Conservation (phyloP, 2,329 filamentous ascomycete genomes). For the Beauveria rudraprayagi region DNA sequence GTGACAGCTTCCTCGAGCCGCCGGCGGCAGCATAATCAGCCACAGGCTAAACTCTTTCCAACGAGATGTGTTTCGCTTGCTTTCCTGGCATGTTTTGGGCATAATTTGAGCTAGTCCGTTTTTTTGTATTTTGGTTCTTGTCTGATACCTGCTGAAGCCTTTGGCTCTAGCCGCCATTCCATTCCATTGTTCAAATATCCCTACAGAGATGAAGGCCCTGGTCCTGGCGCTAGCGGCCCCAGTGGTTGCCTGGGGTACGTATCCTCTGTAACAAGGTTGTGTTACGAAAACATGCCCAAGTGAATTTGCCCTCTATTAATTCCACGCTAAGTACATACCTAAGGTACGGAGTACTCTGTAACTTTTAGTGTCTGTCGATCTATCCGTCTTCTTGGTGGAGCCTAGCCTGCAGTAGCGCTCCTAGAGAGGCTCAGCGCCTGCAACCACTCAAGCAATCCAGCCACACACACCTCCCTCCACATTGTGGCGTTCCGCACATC, state of each 20-base stretch:
- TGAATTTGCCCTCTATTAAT: no score
- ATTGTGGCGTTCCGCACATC: no score
- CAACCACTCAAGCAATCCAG: background rate
- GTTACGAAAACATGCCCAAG: no score
- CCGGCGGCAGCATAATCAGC: background rate
- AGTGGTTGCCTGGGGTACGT: conserved; percentile 7
- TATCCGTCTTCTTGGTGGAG: background rate
- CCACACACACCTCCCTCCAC: background rate
- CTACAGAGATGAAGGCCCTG: background rate
- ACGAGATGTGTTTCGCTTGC: background rate
- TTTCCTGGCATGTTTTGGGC: no score
- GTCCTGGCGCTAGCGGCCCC: background rate
- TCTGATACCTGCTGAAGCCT: background rate
- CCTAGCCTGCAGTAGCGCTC: background rate
- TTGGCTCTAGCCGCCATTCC: background rate
- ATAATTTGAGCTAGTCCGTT: background rate
- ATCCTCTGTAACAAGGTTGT: background rate
- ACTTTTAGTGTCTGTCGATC: no score
- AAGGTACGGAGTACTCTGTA: no score
- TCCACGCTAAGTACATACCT: no score
- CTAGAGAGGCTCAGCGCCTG: background rate
- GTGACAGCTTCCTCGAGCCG: background rate
- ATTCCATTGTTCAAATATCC: background rate
- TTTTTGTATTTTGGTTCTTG: background rate
- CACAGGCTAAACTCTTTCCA: background rate